Conservation (phyloP, 2,329 filamentous ascomycete genomes). For the Helicocarpus griseus region DNA sequence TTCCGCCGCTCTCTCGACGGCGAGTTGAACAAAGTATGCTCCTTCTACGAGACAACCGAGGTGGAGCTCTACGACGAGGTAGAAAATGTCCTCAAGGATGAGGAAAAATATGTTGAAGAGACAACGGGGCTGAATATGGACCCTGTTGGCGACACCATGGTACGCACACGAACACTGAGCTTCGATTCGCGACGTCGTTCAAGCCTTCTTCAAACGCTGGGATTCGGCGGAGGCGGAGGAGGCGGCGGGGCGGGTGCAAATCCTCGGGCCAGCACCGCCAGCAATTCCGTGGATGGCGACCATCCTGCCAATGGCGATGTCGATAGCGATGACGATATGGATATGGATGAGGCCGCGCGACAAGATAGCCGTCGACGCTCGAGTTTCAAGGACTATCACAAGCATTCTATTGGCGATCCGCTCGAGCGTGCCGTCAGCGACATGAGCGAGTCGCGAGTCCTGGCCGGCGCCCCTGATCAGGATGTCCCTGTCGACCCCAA, state of each 20-base stretch:
- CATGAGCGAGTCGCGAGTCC: constrained; percentile 38
- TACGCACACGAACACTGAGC: constrained; percentile 32
- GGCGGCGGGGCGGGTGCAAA: constrained; percentile 31
- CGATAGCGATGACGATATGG: constrained; percentile 57
- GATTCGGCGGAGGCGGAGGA: constrained; percentile 37
- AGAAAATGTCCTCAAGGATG: constrained; percentile 64
- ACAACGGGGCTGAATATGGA: constrained; percentile 35
- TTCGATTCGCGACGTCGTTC: constrained; percentile 34
- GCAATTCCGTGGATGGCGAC: constrained; percentile 43
- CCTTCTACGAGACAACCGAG: constrained; percentile 86
- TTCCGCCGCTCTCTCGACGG: constrained; percentile 75
- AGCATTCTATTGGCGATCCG: constrained; percentile 19
- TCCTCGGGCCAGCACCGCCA: constrained; percentile 28
- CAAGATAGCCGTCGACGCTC: constrained; percentile 28
- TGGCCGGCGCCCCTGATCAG: constrained; percentile 52
- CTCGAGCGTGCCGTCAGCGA: constrained; percentile 22
- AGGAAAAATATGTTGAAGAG: constrained; percentile 57
- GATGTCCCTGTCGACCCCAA: constrained; percentile 59
- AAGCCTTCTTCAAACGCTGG: constrained; percentile 46
- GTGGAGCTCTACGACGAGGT: constrained; percentile 76
- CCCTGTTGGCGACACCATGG: constrained; percentile 32
- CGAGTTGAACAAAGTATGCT: constrained; percentile 87
- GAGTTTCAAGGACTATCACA: constrained; percentile 23
- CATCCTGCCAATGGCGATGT: constrained; percentile 39
- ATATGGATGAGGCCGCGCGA: constrained; percentile 36